Conservation (phyloP, 2,329 filamentous ascomycete genomes). For the Microthyrium microscopicum region DNA sequence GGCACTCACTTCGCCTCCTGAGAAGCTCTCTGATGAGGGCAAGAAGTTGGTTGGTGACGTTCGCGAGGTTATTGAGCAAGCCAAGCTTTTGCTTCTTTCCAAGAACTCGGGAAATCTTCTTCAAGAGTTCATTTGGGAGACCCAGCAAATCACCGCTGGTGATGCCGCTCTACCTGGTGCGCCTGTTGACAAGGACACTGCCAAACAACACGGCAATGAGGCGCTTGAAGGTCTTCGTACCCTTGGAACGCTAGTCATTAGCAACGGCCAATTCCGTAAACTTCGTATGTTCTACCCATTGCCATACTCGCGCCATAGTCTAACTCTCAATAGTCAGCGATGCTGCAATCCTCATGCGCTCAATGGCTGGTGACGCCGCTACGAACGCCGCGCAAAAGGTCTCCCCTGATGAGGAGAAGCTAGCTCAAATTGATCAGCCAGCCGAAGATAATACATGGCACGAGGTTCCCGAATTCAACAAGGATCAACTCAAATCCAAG, state of each 20-base stretch:
- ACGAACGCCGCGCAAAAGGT: conserved; percentile 58
- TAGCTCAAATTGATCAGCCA: conserved; percentile 63
- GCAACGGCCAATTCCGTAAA: conserved; percentile 93
- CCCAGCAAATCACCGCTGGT: conserved; percentile 53
- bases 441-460: conserved; percentile 92
- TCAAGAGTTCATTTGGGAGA: conserved; percentile 95
- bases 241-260: conserved; percentile 74
- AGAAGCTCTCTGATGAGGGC: conserved; percentile 69
- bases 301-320: background rate
- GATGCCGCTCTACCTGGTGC: conserved; percentile 44
- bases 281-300: conserved; percentile 43
- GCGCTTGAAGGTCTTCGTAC: conserved; percentile 74
- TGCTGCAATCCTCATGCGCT: conserved; percentile 62
- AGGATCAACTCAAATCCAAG: conserved; percentile 51
- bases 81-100: conserved; percentile 69
- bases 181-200: conserved; percentile 58
- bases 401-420: conserved; percentile 60
- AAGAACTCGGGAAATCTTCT: conserved; percentile 93
- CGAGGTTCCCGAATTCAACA: conserved; percentile 62
- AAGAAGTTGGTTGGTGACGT: conserved; percentile 62
- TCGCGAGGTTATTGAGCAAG: conserved; percentile 62
- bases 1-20: conserved; percentile 51
- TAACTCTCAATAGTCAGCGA: conserved; percentile 45
- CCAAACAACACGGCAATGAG: conserved; percentile 68
- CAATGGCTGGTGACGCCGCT: conserved; percentile 84